These are phyloP conservation scores for Boechera retrofracta DNA, from an alignment of 345 rosid species.

Conservation along the genomic window DNA sequence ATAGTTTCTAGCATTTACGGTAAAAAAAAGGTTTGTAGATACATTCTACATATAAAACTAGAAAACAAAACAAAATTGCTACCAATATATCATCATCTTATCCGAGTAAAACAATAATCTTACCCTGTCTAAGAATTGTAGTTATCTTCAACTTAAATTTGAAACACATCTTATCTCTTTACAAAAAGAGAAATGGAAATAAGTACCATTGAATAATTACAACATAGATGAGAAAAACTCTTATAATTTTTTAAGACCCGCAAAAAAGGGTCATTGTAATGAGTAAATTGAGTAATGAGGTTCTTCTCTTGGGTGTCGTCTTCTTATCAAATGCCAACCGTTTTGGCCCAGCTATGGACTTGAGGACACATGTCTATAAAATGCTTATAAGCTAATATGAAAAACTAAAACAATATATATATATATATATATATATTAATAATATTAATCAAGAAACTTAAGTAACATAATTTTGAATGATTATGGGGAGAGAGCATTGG, in stretches of 20 bases:
- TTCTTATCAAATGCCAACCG: slow-evolving; percentile 35
- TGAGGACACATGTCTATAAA: neutral
- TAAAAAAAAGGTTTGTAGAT: neutral
- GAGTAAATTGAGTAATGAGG: slow-evolving; percentile 24
- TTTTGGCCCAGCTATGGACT: slow-evolving; percentile 32
- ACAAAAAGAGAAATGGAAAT: neutral
- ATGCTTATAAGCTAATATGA: no score
- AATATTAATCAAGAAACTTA: no score
- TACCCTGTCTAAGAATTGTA: neutral
- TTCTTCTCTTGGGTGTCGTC: slow-evolving; percentile 32
- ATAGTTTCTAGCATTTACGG: neutral
- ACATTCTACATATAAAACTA: neutral
- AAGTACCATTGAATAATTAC: neutral
- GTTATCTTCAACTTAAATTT: slow-evolving; percentile 5
- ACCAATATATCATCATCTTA: neutral
- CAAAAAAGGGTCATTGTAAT: slow-evolving; percentile 13
- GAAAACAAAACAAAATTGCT: neutral
- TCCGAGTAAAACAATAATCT: neutral
- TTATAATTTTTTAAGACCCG: slow-evolving; percentile 5
- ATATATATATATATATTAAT: no score
- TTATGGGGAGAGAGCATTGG: no score
- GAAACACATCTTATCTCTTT: neutral
- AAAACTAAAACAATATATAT: no score
- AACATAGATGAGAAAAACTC: slow-evolving; percentile 15
- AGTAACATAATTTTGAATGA: no score